Evolutionary conservation across 179 eudicot genomes (phyloP).

Genomic region (Camellia oleifera): DNA sequence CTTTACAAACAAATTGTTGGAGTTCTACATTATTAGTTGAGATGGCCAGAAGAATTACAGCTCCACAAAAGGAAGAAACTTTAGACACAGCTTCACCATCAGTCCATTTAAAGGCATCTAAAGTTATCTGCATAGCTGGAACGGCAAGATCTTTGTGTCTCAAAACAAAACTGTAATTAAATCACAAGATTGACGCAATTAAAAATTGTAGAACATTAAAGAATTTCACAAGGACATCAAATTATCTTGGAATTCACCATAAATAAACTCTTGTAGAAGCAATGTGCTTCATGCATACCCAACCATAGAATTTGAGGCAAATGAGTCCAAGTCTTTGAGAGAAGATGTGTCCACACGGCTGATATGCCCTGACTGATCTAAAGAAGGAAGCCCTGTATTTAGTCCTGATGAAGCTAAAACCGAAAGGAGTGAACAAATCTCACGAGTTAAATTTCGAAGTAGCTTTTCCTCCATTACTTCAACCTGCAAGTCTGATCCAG

Average conservation of each 20-base stretch:
- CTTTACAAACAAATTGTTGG: conserved; percentile 72
- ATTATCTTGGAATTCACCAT: conserved; percentile 5
- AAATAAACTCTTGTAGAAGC: conserved; percentile 8
- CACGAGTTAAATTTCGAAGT: conserved; percentile 89
- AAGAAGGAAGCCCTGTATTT: conserved; percentile 65
- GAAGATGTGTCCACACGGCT: conserved; percentile 59
- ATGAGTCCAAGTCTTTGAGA: conserved; percentile 59
- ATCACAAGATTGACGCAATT: conserved; percentile 15
- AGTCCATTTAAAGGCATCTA: conserved; percentile 85
- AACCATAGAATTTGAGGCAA: conserved; percentile 64
- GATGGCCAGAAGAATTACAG: conserved; percentile 61
- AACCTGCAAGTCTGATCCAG: conserved; percentile 73
- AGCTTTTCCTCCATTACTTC: conserved; percentile 99
- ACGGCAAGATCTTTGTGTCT: conserved; percentile 68
- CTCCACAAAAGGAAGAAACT: conserved; percentile 65
- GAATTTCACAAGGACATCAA: background rate
- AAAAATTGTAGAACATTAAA: conserved; percentile 6
- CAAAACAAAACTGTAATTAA: conserved; percentile 61
- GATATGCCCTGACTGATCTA: conserved; percentile 73
- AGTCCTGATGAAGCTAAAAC: conserved; percentile 71
- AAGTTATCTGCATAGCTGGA: conserved; percentile 75
- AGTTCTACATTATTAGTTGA: conserved; percentile 63
- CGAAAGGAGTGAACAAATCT: conserved; percentile 69
- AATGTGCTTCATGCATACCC: conserved; percentile 49
- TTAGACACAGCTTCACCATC: conserved; percentile 80